A percentile compares a stretch with the other conserved stretches of the same genome.
These are phyloP conservation scores for Moesziomyces sp. DNA, from an alignment of 1,284 basidiomycete genomes.

Conservation along the genomic window DNA sequence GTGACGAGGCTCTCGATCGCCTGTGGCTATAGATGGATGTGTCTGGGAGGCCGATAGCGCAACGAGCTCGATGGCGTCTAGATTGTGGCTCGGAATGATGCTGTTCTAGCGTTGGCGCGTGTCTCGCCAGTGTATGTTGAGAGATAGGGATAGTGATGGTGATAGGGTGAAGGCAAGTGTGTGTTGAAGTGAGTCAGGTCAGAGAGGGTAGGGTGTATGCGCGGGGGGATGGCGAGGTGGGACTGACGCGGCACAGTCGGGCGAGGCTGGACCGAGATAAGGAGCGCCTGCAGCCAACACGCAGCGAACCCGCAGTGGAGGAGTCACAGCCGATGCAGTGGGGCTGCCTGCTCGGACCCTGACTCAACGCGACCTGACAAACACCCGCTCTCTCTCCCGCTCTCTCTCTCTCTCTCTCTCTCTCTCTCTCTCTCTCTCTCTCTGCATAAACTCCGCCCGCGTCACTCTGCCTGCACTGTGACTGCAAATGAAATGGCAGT, in stretches of 20 bases:
- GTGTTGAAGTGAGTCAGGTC: not conserved
- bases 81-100: constrained; percentile 9
- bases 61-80: constrained; percentile 33
- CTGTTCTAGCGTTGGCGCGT: not conserved
- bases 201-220: not conserved
- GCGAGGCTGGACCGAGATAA: constrained; percentile 33
- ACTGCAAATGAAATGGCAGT: not conserved
- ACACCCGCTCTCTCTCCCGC: not conserved
- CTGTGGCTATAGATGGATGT: constrained; percentile 18
- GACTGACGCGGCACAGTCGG: constrained; percentile 13
- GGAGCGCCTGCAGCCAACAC: not conserved
- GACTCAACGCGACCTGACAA: constrained; percentile 1
- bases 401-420: not conserved
- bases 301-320: constrained; percentile 21
- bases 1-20: constrained; percentile 20
- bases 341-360: constrained; percentile 19
- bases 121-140: not conserved
- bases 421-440: not conserved
- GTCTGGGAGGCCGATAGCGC: constrained; percentile 34
- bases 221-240: not conserved
- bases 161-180: constrained; percentile 1
- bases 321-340: constrained; percentile 29
- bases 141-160: constrained; percentile 1
- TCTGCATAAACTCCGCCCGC: constrained; percentile 6
- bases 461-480: too few species aligned